Base-by-base conservation (phyloP, 768 basidiomycete species). In the Exidia glandulosa region DNA sequence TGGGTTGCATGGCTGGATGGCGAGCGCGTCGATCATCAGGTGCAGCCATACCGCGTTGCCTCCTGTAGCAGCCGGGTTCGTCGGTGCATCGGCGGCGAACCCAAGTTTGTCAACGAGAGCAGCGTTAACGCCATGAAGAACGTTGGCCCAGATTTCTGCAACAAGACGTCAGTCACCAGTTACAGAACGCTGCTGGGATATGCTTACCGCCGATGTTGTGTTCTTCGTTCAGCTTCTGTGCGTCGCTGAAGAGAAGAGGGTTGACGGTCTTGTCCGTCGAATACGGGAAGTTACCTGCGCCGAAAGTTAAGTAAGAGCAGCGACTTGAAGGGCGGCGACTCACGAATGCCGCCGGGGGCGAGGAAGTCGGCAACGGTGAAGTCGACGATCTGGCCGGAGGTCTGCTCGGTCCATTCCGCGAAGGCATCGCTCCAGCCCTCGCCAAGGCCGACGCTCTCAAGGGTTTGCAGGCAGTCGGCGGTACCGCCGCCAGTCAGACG, bases 361-460 rank as follows among this genome's bases (percentile, higher is more conserved):
- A 65, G 37, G 37, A 41, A 61, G 25, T 19, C 48, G 16, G 60
- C 62, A 12, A 63, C 48, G 2, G 48, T 52, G 58, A 54, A 63
- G 57, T 61, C 59, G 19, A 33, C 41, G 32, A 61, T 47, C n/a
- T 34, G 33, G 45, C 45, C 33, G 23, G 52, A 48, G 4, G 58
- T 61, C 27, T 61, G 63, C 36, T 63, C 60, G 25, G 60, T 60
- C 60, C 60, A 64, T 7, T 72, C 73, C 29, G 73, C 71, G 36
- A 72, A 62, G 32, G 68, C 67, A 62, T 73, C 74, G 48, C 71
- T 71, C 72, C 73, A 74, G 27, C 76, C 75, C 64, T 77, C 76
- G 48, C 76, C 76, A 71, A 74, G 73, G 41, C 74, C 74, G 50
- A 72, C 73, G 7, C 73, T 69, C 60, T 75, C 74, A 16, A 60